Evolutionary conservation across 805 yeast genomes (phyloP), one percentile per base, ranked within the genome.

Genomic region (Pichia exigua): DNA sequence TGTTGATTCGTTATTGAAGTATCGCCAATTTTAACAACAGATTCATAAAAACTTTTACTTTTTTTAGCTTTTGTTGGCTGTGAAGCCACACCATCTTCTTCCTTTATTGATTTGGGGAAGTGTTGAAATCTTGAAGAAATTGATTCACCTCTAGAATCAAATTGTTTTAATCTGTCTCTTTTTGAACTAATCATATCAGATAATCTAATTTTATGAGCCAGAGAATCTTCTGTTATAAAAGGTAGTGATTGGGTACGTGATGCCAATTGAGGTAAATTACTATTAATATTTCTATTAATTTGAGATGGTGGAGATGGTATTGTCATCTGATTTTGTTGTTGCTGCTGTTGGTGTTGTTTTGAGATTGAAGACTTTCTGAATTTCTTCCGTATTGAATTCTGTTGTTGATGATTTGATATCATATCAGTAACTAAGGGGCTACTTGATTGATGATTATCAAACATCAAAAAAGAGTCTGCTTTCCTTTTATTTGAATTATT

Each of bases 181-280:
- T 48, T 51, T 8, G 50, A 40, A 5, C 59, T 51, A 42, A 56
- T 58, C 55, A 60, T 54, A 51, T 67, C 70, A 10, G 70, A 59
- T 27, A 62, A 44, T 55, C 66, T 59, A 21, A 67, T 66, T 22
- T 62, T 58, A 48, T 66, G 67, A 17, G 69, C 68, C 4, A 65
- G 54, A 9, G 68, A 60, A 52, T 67, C 61, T 46, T 62, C 63
- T 24, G 61, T 57, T 26, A 65, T 50, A 28, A 65, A 66, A 4
- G 72, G 71, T 35, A 68, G 55, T 18, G 72, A 68, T 45, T 68
- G 72, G 2, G 72, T 67, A 50, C 72, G 54, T 17, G 69, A 59
- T 12, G 72, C 72, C 10, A 65, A 46, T 48, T 60, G 62, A 2
- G 70, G 69, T 10, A 47, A 7, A 45, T 47, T 58, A 32, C 40